Evolutionary conservation across 805 yeast species (phyloP).

Genomic region (Saturnispora serradocipensis): DNA sequence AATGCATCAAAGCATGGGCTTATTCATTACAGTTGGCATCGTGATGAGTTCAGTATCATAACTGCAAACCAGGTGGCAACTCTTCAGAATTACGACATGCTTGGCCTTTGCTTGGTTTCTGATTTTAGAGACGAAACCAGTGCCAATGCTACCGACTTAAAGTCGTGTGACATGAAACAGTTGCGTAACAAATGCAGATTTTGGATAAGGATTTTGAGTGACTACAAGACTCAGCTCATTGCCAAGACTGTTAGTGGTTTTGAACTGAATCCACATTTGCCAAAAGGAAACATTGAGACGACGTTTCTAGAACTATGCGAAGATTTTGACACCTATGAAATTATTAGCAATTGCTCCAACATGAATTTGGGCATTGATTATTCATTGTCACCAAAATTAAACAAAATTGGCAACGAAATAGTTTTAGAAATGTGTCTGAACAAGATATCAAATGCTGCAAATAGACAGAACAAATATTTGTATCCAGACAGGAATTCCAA

Average conservation of each 20-base stretch:
- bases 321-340: not conserved
- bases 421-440: not conserved
- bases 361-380: not conserved
- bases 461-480: too few relatives aligned
- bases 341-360: not conserved
- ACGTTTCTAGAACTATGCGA: not conserved
- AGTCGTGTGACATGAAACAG: not conserved
- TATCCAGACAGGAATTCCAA: too few relatives aligned
- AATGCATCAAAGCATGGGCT: slow-evolving; percentile 11
- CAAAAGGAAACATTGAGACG: not conserved
- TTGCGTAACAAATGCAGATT: not conserved
- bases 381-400: not conserved
- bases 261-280: not conserved
- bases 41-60: not conserved
- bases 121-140: not conserved
- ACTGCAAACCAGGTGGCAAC: not conserved
- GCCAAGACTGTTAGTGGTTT: not conserved
- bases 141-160: not conserved
- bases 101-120: slow-evolving; percentile 5
- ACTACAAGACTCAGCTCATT: not conserved
- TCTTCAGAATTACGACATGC: not conserved
- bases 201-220: slow-evolving; percentile 1
- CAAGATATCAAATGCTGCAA: not conserved
- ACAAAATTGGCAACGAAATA: not conserved
- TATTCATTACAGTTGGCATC: not conserved